Base-by-base conservation (phyloP, 2,329 filamentous ascomycete genomes). In the Xylaria polymorpha region DNA sequence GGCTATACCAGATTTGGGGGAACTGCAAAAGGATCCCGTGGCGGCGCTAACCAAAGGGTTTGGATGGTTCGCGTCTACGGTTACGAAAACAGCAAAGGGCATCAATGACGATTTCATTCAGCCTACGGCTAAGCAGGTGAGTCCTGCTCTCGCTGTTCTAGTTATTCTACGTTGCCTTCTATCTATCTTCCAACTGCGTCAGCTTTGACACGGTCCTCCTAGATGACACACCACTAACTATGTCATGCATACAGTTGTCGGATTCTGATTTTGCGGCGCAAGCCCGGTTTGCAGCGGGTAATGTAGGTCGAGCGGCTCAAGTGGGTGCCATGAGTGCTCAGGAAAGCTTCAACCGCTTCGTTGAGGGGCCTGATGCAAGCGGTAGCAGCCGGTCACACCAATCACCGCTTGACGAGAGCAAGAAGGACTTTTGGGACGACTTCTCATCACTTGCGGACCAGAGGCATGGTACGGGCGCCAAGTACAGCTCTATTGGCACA, bases 101-200 rank as follows among this genome's bases (percentile, higher is more conserved):
- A 91, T 98, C 29, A 97, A 98, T 79, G 92, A 96, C 74, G 89
- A 91, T 41, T 98, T 94, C 82, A 93, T 99, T 63, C 94, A 97
- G 81, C 96, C 96, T 10, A 96, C 94, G 35, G 94, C 96, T 70
- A 92, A 93, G 78, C 92, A 94, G 88, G 92, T 94, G 85, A 70
- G 85, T 76, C 50, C 18, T 60, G 85, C 77, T 39, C 15, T 57
- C 25, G 14, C 57, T 48, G 41, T 44, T 12, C 37, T 29, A 10
- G 37, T 29, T 44, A 20, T 29, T 12, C 20, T 29, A 14, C n/a
- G 14, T 39, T 32, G 12, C 15, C 18, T 62, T 6, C 8, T 32
- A 10, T 44, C 25, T 50, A 35, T 39, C 12, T 1, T 18, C 50
- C 15, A 3, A 25, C n/a, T 35, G 18, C 29, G 4, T n/a, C 22